Evolutionary conservation across 2,329 filamentous ascomycete genomes (phyloP), one percentile per base, ranked within the genome.

Genomic region (Penicillium sp.): DNA sequence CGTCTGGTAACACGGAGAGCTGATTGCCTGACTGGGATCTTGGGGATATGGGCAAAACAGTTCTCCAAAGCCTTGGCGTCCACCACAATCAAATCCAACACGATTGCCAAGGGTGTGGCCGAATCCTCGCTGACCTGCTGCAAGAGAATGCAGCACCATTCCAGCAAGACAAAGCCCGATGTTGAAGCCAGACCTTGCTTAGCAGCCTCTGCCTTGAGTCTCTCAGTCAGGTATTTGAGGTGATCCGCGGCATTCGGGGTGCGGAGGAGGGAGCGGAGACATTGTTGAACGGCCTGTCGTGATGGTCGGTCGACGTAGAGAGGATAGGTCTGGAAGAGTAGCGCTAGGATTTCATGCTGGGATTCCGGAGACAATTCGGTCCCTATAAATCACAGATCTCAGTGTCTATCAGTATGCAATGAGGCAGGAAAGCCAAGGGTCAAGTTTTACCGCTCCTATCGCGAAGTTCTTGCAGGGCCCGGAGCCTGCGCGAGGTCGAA

Each of bases 221-320:
- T 85, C 47, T 84, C 82, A 49, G 92, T 84, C 61, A 97, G 86
- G 1, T 85, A 82, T 42, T 86, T 81, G 42, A 79, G 61, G 56
- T 76, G 68, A 57, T 74, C 70, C 58, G 69, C 68, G 53, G 95
- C 79, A 28, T 86, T 77, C 9, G 80, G 78, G 42, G 88, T 84
- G 59, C 84, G 84, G 61, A 93, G 83, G 67, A 94, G 83, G 56
- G 87, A 84, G 66, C 84, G 81, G 60, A 99, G 84, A 75, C 93
- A 97, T 79, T 86, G 84, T 76, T 97, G 91, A 35, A 93, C 92
- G 40, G 92, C 92, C 70, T 88, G 85, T 69, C 95, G 88, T 49
- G 95, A 98, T 67, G 87, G 82, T 71, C 93, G 88, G 79, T 99
- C 95, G 78, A 88, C 82, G 78, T 98, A 99, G 70, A 91, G 88